phyloP scores from a whole-genome alignment of 2,329 filamentous ascomycete species.

The Xylaria hypoxylon region DNA sequence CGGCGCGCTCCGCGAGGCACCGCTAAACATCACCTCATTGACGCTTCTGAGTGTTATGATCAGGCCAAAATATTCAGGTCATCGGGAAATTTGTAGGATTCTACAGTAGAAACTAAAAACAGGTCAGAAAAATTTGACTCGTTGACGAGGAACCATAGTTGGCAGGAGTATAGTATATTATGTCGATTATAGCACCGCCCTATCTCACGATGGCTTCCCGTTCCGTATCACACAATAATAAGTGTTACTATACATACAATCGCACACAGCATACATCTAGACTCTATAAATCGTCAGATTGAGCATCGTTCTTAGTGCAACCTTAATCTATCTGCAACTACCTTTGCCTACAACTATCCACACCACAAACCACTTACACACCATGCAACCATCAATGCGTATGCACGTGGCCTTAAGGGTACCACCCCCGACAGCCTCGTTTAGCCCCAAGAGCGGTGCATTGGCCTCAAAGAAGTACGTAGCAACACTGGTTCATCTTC shows the following conservation, averaged over 20 bases:
- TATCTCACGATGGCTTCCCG: constrained; percentile 22
- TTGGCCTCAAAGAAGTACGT: constrained; percentile 41
- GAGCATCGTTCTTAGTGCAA: neutral
- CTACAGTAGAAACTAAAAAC: neutral
- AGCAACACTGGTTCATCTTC: constrained; percentile 16
- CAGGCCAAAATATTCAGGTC: constrained; percentile 16
- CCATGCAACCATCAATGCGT: constrained; percentile 37
- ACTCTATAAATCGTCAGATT: constrained; percentile 1
- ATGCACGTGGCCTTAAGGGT: constrained; percentile 43
- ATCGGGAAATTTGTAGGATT: constrained; percentile 23
- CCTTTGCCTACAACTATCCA: neutral
- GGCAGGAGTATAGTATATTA: constrained; percentile 29
- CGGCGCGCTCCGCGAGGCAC: constrained; percentile 29
- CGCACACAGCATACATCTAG: constrained; percentile 19
- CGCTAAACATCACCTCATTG: constrained; percentile 35
- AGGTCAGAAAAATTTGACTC: neutral
- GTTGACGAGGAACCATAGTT: neutral
- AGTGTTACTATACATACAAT: constrained; percentile 11
- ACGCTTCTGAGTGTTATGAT: constrained; percentile 32
- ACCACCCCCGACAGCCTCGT: constrained; percentile 23
- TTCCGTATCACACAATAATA: constrained; percentile 24
- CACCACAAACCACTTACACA: constrained; percentile 20
- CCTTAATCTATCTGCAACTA: constrained; percentile 11
- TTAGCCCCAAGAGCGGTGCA: constrained; percentile 39
- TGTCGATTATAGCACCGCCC: constrained; percentile 19